Conservation (phyloP, 1,139 yeast species). For the Spathaspora sp. region DNA sequence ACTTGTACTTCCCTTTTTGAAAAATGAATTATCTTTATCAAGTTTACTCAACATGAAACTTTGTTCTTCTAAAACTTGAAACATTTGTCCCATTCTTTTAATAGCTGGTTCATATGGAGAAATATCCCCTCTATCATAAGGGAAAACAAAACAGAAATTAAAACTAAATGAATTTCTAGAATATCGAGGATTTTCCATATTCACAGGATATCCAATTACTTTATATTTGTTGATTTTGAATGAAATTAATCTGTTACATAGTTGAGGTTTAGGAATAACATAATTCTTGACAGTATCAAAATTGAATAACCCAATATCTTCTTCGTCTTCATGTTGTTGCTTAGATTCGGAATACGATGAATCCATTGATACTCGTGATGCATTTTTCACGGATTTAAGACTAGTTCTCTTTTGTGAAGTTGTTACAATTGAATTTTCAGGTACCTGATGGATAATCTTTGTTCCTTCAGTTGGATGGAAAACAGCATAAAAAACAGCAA, state of each 20-base stretch:
- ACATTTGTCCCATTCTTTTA: slow-evolving; percentile 82
- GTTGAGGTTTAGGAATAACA: slow-evolving; percentile 88
- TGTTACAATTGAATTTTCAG: slow-evolving; percentile 53
- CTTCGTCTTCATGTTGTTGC: slow-evolving; percentile 6
- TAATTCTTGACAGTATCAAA: slow-evolving; percentile 88
- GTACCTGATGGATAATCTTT: slow-evolving; percentile 90
- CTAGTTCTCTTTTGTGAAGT: slow-evolving; percentile 17
- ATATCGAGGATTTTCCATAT: slow-evolving; percentile 70
- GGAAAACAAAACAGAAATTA: slow-evolving; percentile 90
- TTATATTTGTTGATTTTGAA: slow-evolving; percentile 69
- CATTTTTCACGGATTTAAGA: neutral
- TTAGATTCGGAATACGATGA: slow-evolving; percentile 3
- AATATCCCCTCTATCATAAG: slow-evolving; percentile 69
- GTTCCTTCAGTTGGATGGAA: slow-evolving; percentile 97
- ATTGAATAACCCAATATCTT: slow-evolving; percentile 51
- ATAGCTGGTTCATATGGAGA: slow-evolving; percentile 87
- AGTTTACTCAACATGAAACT: slow-evolving; percentile 67
- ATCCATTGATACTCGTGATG: slow-evolving; percentile 5
- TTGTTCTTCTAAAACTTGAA: slow-evolving; percentile 88
- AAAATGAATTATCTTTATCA: slow-evolving; percentile 37
- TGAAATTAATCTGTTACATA: slow-evolving; percentile 79
- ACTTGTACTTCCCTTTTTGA: slow-evolving; percentile 19
- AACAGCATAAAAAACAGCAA: slow-evolving; percentile 84
- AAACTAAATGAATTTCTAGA: slow-evolving; percentile 90
- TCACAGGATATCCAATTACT: slow-evolving; percentile 89